These are phyloP conservation scores for Copromyces sp. DNA, from an alignment of 495 filamentous ascomycete genomes.

Conservation along the genomic window DNA sequence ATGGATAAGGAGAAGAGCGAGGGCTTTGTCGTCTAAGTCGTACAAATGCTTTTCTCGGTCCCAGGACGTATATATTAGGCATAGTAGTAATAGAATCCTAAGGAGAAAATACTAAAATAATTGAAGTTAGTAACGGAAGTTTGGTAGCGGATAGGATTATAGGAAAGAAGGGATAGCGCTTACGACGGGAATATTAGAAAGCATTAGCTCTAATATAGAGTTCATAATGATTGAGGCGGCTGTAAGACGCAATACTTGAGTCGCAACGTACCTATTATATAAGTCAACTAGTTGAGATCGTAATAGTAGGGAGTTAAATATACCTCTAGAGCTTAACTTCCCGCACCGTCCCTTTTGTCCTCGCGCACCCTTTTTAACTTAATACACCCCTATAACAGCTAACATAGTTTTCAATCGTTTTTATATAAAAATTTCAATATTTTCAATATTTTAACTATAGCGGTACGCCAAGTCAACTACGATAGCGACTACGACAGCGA, in stretches of 20 bases:
- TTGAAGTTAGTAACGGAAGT: neutral
- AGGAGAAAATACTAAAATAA: neutral
- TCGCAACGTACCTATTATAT: neutral
- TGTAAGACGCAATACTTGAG: neutral
- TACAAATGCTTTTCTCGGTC: neutral
- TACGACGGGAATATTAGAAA: neutral
- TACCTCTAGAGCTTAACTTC: too few relatives aligned
- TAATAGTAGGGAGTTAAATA: too few relatives aligned
- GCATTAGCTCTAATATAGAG: neutral
- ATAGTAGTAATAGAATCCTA: neutral
- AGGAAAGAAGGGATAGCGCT: fast-evolving
- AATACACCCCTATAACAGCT: too few relatives aligned
- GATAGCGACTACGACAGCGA: too few relatives aligned
- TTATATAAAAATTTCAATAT: too few relatives aligned
- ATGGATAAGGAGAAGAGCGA: neutral
- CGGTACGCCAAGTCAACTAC: too few relatives aligned
- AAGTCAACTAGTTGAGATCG: too few relatives aligned
- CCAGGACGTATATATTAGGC: neutral
- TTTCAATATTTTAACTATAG: too few relatives aligned
- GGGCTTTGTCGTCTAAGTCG: neutral
- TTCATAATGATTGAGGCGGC: neutral
- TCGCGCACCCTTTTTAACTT: too few relatives aligned
- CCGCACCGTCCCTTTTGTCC: too few relatives aligned
- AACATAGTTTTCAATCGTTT: too few relatives aligned
- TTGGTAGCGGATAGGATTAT: fast-evolving